A percentile compares a stretch with the other conserved stretches of the same genome.
These are phyloP conservation scores for Ustilago crameri DNA, from an alignment of 1,284 basidiomycete genomes.

Conservation along the genomic window DNA sequence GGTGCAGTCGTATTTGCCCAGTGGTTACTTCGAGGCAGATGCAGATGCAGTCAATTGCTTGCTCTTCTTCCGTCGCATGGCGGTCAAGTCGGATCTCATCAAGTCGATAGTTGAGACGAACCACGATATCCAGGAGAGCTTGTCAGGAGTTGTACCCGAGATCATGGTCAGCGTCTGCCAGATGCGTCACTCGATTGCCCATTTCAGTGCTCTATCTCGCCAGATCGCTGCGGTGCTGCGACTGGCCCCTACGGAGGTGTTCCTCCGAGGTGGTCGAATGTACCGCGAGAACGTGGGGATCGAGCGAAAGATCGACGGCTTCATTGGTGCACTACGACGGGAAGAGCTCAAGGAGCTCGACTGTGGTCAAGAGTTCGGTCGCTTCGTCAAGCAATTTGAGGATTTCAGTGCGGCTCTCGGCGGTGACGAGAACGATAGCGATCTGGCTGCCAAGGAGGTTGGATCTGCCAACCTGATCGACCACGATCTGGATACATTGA, in stretches of 20 bases:
- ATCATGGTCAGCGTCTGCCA: slow-evolving; percentile 58
- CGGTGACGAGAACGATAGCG: slow-evolving; percentile 74
- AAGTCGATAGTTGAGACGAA: slow-evolving; percentile 57
- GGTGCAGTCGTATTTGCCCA: slow-evolving; percentile 58
- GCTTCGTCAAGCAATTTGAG: slow-evolving; percentile 69
- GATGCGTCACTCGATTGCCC: slow-evolving; percentile 63
- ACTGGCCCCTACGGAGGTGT: slow-evolving; percentile 54
- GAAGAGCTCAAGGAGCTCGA: slow-evolving; percentile 93
- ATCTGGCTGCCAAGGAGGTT: slow-evolving; percentile 64
- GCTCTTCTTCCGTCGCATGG: slow-evolving; percentile 65
- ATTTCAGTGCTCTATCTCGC: slow-evolving; percentile 59
- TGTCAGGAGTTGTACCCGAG: slow-evolving; percentile 54
- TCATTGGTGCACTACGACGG: slow-evolving; percentile 81
- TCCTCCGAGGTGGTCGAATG: slow-evolving; percentile 76
- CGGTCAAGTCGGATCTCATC: slow-evolving; percentile 60
- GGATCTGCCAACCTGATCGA: slow-evolving; percentile 61
- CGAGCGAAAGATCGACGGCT: slow-evolving; percentile 90
- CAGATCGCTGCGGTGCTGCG: slow-evolving; percentile 63
- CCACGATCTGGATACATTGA: slow-evolving; percentile 65
- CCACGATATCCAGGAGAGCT: slow-evolving; percentile 58
- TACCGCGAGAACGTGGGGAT: slow-evolving; percentile 82
- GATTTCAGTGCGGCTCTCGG: slow-evolving; percentile 60
- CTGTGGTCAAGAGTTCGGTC: slow-evolving; percentile 85
- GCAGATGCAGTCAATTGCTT: slow-evolving; percentile 58
- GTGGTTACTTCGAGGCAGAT: slow-evolving; percentile 59